A percentile compares a stretch with the other conserved stretches of the same genome.
Conservation (phyloP, 148 eudicot species). For the Heliosperma pusillum region DNA sequence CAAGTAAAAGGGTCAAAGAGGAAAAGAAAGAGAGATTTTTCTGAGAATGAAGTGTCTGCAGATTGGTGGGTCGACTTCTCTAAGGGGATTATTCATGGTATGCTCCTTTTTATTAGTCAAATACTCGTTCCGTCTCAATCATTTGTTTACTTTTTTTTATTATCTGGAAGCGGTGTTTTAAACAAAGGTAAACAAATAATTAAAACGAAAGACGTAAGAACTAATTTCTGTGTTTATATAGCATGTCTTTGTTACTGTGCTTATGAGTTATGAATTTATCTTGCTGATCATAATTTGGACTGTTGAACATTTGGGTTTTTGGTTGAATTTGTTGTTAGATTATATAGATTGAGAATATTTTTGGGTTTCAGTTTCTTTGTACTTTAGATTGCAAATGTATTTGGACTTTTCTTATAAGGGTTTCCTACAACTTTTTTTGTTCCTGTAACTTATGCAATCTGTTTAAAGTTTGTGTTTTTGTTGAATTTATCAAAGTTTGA, state of each 20-base stretch:
- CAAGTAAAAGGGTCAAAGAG: slow-evolving; percentile 65
- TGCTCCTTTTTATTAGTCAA: neutral
- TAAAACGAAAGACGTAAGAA: too few species aligned
- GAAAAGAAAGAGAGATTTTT: slow-evolving; percentile 55
- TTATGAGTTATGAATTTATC: slow-evolving; percentile 15
- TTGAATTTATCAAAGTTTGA: neutral
- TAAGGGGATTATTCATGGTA: slow-evolving; percentile 61
- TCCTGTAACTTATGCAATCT: slow-evolving; percentile 9
- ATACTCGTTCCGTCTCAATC: neutral
- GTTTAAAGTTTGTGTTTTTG: neutral
- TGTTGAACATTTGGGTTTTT: slow-evolving; percentile 27
- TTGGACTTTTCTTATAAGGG: slow-evolving; percentile 14
- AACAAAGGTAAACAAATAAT: too few species aligned
- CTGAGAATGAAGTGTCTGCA: slow-evolving; percentile 50
- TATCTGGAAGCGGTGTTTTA: too few species aligned
- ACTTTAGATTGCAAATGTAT: slow-evolving; percentile 21
- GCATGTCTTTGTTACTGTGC: slow-evolving; percentile 18
- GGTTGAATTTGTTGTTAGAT: slow-evolving; percentile 23
- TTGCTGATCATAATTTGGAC: slow-evolving; percentile 15
- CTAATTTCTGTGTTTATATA: neutral
- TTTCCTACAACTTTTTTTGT: slow-evolving; percentile 18
- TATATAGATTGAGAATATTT: slow-evolving; percentile 17
- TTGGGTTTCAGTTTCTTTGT: slow-evolving; percentile 18
- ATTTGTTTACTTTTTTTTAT: slow-evolving; percentile 11
- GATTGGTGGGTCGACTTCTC: slow-evolving; percentile 74